phyloP scores from a whole-genome alignment of 768 basidiomycete genomes.

The Tulasnella sp. region DNA sequence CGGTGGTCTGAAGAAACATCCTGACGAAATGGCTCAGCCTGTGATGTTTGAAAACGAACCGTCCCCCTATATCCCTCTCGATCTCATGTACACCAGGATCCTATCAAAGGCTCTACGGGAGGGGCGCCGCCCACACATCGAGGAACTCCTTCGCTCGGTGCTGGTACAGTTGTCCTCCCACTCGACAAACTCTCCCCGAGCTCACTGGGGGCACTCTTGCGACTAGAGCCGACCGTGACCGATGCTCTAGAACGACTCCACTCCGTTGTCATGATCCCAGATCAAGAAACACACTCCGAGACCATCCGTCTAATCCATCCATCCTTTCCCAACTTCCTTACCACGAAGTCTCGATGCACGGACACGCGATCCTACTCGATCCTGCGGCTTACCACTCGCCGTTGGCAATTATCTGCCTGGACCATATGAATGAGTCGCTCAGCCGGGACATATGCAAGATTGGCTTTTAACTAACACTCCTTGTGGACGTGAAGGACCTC shows the following conservation, averaged over 20 bases:
- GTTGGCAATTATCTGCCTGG: not conserved
- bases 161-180: slow-evolving; percentile 4
- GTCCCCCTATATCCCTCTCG: too few relatives aligned
- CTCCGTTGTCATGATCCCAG: slow-evolving; percentile 3
- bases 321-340: slow-evolving; percentile 16
- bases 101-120: too few relatives aligned
- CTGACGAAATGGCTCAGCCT: too few relatives aligned
- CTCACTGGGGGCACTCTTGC: not conserved
- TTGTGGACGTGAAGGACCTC: slow-evolving; percentile 1
- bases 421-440: not conserved
- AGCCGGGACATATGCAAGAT: not conserved
- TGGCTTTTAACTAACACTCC: not conserved
- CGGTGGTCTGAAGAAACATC: too few relatives aligned
- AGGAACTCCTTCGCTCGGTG: not conserved
- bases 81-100: too few relatives aligned
- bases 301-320: slow-evolving; percentile 7
- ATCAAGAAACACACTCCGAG: not conserved
- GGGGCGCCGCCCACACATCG: not conserved
- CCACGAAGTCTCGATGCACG: not conserved
- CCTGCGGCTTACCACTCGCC: not conserved
- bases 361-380: slow-evolving; percentile 2
- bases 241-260: slow-evolving; percentile 1
- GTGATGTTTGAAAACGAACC: too few relatives aligned
- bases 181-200: not conserved
- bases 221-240: not conserved